Evolutionary conservation across 177 flowering plant species (phyloP), one percentile per base, ranked within the genome.

Genomic region (Vitis hybrid): DNA sequence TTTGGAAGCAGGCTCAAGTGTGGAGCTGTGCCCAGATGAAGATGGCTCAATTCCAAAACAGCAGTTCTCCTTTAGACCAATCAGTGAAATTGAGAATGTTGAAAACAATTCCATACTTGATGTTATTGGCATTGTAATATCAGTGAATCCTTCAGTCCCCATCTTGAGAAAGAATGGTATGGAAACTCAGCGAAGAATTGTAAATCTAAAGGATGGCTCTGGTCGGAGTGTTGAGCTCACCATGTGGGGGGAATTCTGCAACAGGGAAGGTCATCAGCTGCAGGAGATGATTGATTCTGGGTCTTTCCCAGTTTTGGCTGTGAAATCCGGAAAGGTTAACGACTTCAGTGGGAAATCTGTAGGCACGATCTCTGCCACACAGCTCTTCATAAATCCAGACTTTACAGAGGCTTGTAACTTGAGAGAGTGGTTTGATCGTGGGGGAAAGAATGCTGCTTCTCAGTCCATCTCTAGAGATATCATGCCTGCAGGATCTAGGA

Each of bases 201-300:
- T 92, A 70, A 88, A 86, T 75, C 71, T 96, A 57, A 92, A 88
- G 84, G 99, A 93, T 79, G 78, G 70, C 61, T 88, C 99, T 49
- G 89, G 88, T 9, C 73, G 83, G 76, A 91, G 82, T 61, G 85
- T 94, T 10, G 98, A 96, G 83, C 72, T 94, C 24, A 94, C 97
- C 19, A 82, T 96, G n/a, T 96, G 99, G 99, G 99, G 99, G 1
- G 97, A 91, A 13, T 86, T 92, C 72, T 94, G 99, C 85, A 92
- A 91, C 77, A 85, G 79, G 75, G 97, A 92, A 85, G 99, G 99
- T 62, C 88, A 85, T 70, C 79, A 87, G 78, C 77, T 93, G 74
- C 94, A 96, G 70, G 93, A 88, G 60, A 78, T 96, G 82, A 62
- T 88, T 52, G 91, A 88, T 62, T 83, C 87, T 64, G 97, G 94